phyloP scores from a whole-genome alignment of 2,329 filamentous ascomycete genomes.

The Aspergillus oerlinghausenensis region DNA sequence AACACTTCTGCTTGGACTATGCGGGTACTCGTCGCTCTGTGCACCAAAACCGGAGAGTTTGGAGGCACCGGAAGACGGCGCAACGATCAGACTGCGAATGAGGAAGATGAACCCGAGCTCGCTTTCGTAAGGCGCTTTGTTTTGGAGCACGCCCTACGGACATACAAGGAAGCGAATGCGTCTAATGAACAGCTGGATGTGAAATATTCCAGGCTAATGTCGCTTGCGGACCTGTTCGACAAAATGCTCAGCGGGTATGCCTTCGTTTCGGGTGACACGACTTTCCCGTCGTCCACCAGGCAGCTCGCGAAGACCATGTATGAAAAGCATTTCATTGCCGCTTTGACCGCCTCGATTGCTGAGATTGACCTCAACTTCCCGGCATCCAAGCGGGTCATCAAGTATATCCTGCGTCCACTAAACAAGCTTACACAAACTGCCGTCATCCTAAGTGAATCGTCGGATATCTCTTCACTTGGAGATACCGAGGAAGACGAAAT shows the following conservation, averaged over 20 bases:
- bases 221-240: slow-evolving; percentile 85
- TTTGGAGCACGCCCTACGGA: slow-evolving; percentile 83
- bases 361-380: slow-evolving; percentile 96
- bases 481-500: slow-evolving; percentile 82
- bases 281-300: slow-evolving; percentile 59
- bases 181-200: slow-evolving; percentile 76
- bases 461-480: slow-evolving; percentile 64
- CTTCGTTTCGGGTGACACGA: slow-evolving; percentile 51
- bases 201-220: slow-evolving; percentile 83
- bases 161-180: slow-evolving; percentile 80
- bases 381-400: slow-evolving; percentile 86
- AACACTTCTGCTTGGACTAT: slow-evolving; percentile 84
- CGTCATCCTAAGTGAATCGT: slow-evolving; percentile 75
- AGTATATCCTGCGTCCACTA: slow-evolving; percentile 88
- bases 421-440: slow-evolving; percentile 84
- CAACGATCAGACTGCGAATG: slow-evolving; percentile 32
- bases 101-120: slow-evolving; percentile 49
- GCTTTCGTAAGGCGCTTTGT: slow-evolving; percentile 93
- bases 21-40: slow-evolving; percentile 78
- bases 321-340: slow-evolving; percentile 90
- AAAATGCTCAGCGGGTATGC: slow-evolving; percentile 82
- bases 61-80: slow-evolving; percentile 55
- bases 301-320: slow-evolving; percentile 95
- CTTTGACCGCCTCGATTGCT: slow-evolving; percentile 84
- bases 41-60: slow-evolving; percentile 80